phyloP scores from a whole-genome alignment of 2,329 filamentous ascomycete species.

The Aspergillus neotritici region DNA sequence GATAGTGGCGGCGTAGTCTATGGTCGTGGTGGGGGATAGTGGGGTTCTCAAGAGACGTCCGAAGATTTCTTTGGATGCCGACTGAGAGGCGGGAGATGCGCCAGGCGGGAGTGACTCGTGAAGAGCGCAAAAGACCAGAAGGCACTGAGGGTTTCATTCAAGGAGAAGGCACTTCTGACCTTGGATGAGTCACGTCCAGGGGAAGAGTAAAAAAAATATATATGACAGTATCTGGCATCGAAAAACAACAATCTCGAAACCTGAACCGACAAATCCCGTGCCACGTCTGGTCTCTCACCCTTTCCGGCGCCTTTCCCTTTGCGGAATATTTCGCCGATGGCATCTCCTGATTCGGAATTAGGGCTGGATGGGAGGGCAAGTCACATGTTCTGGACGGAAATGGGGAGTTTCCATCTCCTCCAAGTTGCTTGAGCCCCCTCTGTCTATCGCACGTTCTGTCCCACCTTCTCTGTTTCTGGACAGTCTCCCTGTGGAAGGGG shows the following conservation, averaged over 20 bases:
- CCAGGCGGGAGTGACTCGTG: constrained; percentile 14
- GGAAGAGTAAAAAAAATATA: neutral
- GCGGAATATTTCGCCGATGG: constrained; percentile 1
- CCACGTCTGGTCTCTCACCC: neutral
- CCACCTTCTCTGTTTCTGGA: neutral
- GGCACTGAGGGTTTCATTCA: constrained; percentile 27
- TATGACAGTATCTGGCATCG: too few species aligned
- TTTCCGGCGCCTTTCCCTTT: neutral
- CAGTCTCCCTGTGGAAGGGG: too few species aligned
- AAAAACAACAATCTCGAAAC: too few species aligned
- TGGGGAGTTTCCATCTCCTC: neutral
- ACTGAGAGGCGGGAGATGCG: constrained; percentile 1
- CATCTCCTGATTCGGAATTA: neutral
- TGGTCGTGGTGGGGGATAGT: constrained; percentile 16
- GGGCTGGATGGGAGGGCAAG: constrained; percentile 5
- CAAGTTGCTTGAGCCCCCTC: constrained; percentile 1
- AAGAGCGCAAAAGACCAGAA: constrained; percentile 21
- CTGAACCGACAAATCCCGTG: too few species aligned
- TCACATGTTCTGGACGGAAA: neutral
- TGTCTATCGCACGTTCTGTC: constrained; percentile 1
- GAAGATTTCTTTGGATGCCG: constrained; percentile 1
- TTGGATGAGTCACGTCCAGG: constrained; percentile 3
- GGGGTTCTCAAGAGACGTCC: constrained; percentile 4
- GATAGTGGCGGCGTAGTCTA: constrained; percentile 4
- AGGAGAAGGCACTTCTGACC: constrained; percentile 8